Evolutionary conservation across 306 rosid species (phyloP), one percentile per base, ranked within the genome.

Genomic region (Ceratonia siliqua): DNA sequence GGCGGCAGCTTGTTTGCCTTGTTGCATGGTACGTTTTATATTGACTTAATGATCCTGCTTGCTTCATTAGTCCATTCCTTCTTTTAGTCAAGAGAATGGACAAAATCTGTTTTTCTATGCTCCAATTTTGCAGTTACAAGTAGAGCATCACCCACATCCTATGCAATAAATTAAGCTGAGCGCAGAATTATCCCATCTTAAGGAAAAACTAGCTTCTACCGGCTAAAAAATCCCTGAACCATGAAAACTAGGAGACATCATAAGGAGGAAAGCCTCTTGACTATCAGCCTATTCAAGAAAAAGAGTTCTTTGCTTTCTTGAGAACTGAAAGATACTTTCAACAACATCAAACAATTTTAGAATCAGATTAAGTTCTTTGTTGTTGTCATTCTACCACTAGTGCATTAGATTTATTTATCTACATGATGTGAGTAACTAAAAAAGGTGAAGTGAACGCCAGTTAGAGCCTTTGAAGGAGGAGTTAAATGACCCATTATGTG

Each of bases 1-100:
- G 79, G 76, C 8, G 95, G 95, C 52, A 91, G 90, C 90, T 83
- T 91, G 83, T 91, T 89, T 85, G 63, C 76, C 58, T 86, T 80
- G 81, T 84, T 91, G 82, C 95, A 89, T 59, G 97, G 97, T 91
- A 84, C 5, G 81, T 54, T 70, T 79, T 62, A 63, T 22, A 38
- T 62, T 55, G 27, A 32, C 71, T 25, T 45, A 15, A n/a, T 68
- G 7, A 25, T 21, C 52, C 42, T 8, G 21, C 14, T 43, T 20
- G 52, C 68, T 33, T 33, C 62, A 50, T 62, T 48, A 7, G 27
- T 42, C 6, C 38, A 13, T n/a, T 33, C 3, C 39, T 42, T 66
- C 52, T 27, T 17, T 6, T 17, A 8, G 15, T 27, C 54, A 25
- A 13, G 1, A 67, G 1, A 27, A 24, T 25, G 15, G 5, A n/a